Evolutionary conservation across 208 protist genomes (phyloP), one percentile per base, ranked within the genome.

Genomic region (Trypanosoma conorhini): DNA sequence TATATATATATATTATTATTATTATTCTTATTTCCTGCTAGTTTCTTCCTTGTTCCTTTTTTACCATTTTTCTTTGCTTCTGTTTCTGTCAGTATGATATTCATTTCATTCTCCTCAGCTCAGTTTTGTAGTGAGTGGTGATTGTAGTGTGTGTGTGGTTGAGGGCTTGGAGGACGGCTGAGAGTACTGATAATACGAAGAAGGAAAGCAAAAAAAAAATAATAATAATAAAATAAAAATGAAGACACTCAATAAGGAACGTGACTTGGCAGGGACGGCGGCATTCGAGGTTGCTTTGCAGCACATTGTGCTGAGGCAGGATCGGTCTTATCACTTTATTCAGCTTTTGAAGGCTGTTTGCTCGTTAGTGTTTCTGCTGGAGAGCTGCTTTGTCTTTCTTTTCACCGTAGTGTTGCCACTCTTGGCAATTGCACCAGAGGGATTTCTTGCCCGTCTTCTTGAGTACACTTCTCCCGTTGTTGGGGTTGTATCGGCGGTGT

Each of bases 281-380:
- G 91, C 91, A 22, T 96, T 93, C 71, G 88, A 96, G 76, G 56
- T 93, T n/a, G 79, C 88, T 19, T 76, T 96, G 28, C 87, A 96
- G 67, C 85, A 94, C 64, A 85, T 88, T 28, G 65, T 88, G 21
- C 62, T 96, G 9, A 80, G 91, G 4, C 91, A 96, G 76, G 88
- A 94, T 72, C 86, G 91, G 26, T 93, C 84, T 13, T 94, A 88
- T 79, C 87, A 96, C 69, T 88, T 92, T 85, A 62, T 87, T 24
- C 88, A 92, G 70, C 70, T 96, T 17, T 70, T 92, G 8, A 91
- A 78, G 15, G 84, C 85, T 3, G 24, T 90, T 21, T 85, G 74
- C 63, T 92, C 86, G 17, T 58, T 94, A 19, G 46, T 93, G 7
- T 94, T 93, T 64, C 79, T 85, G 38, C 54, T 78, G 12, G 76